Percentiles rank a stretch among this genome's conserved stretches.
Conservation (phyloP, 148 eudicot species). For the Simmondsia chinensis region DNA sequence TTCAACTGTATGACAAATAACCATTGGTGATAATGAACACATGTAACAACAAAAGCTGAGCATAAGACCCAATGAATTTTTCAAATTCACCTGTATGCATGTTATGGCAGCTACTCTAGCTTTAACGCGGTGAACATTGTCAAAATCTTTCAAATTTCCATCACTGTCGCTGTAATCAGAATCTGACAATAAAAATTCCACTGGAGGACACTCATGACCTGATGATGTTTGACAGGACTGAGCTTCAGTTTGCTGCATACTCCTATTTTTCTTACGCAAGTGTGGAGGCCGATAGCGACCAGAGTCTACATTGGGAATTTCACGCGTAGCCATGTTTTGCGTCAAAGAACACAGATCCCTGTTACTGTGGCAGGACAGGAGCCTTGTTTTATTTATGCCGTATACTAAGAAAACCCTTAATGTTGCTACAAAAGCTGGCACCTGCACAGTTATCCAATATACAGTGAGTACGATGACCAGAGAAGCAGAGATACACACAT, state of each 20-base stretch:
- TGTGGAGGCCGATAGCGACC: constrained; percentile 96
- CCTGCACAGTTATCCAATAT: constrained; percentile 32
- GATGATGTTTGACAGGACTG: constrained; percentile 23
- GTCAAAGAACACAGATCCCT: constrained; percentile 22
- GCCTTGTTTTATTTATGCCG: constrained; percentile 45
- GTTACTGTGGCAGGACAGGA: constrained; percentile 20
- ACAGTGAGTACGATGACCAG: not conserved
- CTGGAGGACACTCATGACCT: constrained; percentile 31
- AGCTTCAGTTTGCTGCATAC: constrained; percentile 24
- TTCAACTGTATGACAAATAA: no score
- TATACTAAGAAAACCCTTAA: constrained; percentile 60
- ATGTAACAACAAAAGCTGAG: not conserved
- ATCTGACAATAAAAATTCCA: constrained; percentile 61
- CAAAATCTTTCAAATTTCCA: constrained; percentile 31
- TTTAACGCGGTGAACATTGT: constrained; percentile 36
- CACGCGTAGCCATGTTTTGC: constrained; percentile 13
- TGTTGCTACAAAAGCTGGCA: constrained; percentile 77
- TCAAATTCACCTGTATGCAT: constrained; percentile 70
- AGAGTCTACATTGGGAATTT: constrained; percentile 28
- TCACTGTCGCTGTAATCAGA: constrained; percentile 90
- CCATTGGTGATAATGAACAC: no score
- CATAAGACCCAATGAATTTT: not conserved
- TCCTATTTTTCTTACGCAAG: constrained; percentile 46
- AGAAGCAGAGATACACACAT: not conserved
- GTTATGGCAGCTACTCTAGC: constrained; percentile 81